These are phyloP conservation scores for Penicillium sp. DNA, from an alignment of 2,329 filamentous ascomycete genomes.

Conservation along the genomic window DNA sequence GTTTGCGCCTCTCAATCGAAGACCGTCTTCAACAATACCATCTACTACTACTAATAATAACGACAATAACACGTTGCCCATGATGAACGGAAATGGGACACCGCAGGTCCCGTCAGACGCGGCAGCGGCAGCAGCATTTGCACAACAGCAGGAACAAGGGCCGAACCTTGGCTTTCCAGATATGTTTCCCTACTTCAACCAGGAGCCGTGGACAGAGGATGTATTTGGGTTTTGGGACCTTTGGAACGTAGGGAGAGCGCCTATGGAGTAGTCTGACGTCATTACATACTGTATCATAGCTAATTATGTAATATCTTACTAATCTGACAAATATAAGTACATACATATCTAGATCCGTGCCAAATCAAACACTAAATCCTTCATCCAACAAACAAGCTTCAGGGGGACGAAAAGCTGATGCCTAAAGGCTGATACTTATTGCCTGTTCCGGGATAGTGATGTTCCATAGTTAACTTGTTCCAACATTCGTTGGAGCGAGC, in stretches of 20 bases:
- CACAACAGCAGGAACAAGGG: conserved; percentile 1
- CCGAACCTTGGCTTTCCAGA: background rate
- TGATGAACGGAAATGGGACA: conserved; percentile 1
- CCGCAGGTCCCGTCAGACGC: background rate
- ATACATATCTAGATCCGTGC: too few species aligned
- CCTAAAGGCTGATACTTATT: too few species aligned
- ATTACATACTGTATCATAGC: background rate
- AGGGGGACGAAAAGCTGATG: too few species aligned
- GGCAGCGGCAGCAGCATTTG: conserved; percentile 1
- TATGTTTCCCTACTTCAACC: conserved; percentile 12
- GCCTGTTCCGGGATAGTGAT: too few species aligned
- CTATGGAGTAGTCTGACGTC: background rate
- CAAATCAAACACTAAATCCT: too few species aligned
- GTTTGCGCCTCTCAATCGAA: background rate
- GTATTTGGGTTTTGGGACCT: conserved; percentile 12
- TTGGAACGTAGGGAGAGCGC: background rate
- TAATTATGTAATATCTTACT: too few species aligned
- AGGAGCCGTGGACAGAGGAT: conserved; percentile 11
- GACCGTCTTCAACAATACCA: background rate
- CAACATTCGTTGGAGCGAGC: too few species aligned
- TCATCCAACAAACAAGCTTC: too few species aligned
- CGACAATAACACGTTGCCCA: background rate
- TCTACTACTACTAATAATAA: background rate
- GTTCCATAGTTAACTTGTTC: too few species aligned
- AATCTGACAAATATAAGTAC: too few species aligned